Evolutionary conservation across 441 rosid species (phyloP), one percentile per base, ranked within the genome.

Genomic region (Pelargonium citronellum): DNA sequence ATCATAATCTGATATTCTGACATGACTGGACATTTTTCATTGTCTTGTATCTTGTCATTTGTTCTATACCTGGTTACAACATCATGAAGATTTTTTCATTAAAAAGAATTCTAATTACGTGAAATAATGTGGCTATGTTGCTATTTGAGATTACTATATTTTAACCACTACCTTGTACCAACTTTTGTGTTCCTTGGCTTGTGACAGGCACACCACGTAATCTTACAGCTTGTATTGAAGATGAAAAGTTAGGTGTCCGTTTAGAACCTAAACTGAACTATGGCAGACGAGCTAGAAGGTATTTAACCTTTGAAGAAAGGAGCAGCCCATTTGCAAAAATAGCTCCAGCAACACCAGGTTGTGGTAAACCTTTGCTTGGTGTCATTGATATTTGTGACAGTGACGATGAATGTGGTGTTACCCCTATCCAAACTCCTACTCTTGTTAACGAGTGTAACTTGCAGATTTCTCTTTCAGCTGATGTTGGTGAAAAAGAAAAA

Each of bases 291-390:
- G 78, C 76, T 19, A 83, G 72, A 66, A 82, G 76, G 66, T 68
- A 3, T 66, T 70, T 83, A 63, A 37, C 75, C 64, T 82, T 83
- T 73, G 75, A 75, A 72, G 85, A 81, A 66, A 78, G 77, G 16
- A 73, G 67, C 67, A 72, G 72, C 68, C 71, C 73, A 10, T 3
- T 57, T 64, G 75, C 75, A 71, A 80, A 77, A 72, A 78, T 84
- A 58, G 83, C 79, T 61, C 87, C 90, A 69, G 65, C 82, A 12
- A 79, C 87, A 1, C 82, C 85, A 13, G 74, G 69, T 15, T 69
- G 67, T 70, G 69, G 72, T 27, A 72, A 47, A 68, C 64, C 66
- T 65, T 30, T 68, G 24, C 34, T 70, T 62, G 70, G 66, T 71
- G 37, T 79, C 71, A 82, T 81, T 53, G 43, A 83, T 69, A 70